Evolutionary conservation across 345 rosid genomes (phyloP).

Genomic region (Eutrema heterophyllum): DNA sequence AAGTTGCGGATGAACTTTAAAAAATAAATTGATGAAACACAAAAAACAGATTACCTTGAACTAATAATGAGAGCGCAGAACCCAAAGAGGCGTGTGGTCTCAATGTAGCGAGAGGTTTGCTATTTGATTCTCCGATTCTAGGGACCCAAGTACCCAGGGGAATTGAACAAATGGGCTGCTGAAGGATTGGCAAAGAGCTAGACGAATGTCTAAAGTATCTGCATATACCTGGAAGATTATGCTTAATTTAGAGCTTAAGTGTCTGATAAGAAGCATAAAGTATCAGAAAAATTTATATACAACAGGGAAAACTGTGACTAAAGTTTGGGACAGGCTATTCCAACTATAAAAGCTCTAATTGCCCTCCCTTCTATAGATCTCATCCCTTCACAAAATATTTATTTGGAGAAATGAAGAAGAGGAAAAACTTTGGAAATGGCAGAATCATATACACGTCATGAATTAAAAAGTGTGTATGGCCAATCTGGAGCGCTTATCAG

Average conservation of each 20-base stretch:
- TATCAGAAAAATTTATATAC: neutral
- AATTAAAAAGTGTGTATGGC: neutral
- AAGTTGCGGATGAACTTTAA: neutral
- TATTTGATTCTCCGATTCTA: slow-evolving; percentile 68
- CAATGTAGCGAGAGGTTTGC: slow-evolving; percentile 57
- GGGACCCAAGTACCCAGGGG: slow-evolving; percentile 95
- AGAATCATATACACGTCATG: neutral
- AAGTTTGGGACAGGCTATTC: neutral
- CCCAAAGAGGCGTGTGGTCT: slow-evolving; percentile 70
- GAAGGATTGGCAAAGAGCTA: slow-evolving; percentile 83
- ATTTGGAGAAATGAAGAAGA: neutral
- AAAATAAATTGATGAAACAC: neutral
- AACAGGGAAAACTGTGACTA: neutral
- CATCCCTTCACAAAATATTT: neutral
- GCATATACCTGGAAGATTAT: slow-evolving; percentile 71
- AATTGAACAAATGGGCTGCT: slow-evolving; percentile 74
- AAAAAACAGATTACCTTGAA: slow-evolving; percentile 51
- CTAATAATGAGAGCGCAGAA: slow-evolving; percentile 63
- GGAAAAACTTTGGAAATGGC: neutral
- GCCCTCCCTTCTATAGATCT: neutral
- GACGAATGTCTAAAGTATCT: slow-evolving; percentile 87
- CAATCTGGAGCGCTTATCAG: neutral
- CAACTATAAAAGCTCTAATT: neutral
- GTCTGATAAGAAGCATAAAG: slow-evolving; percentile 12
- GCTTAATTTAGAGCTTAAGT: slow-evolving; percentile 18